Evolutionary conservation across 169 alveolate species (phyloP).

Genomic region (Cryptosporidium tyzzeri): DNA sequence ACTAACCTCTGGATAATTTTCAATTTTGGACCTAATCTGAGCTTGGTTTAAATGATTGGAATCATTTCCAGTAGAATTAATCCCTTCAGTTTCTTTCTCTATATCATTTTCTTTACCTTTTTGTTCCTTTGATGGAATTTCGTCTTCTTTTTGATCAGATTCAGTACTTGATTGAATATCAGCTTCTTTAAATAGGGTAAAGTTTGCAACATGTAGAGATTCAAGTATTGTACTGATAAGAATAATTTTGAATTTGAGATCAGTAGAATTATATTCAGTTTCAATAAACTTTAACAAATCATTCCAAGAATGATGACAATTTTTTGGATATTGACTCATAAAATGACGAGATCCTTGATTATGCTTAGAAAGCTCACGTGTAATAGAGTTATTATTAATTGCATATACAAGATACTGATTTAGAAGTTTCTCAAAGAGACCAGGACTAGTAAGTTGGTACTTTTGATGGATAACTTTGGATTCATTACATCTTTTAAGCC

Average conservation of each 20-base stretch:
- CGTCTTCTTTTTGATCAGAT: background rate
- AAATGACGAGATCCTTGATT: background rate
- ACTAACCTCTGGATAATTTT: background rate
- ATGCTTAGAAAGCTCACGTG: background rate
- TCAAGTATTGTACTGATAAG: constrained; percentile 31
- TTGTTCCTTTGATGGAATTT: background rate
- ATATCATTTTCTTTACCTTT: background rate
- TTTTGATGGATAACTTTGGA: constrained; percentile 37
- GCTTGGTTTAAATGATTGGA: background rate
- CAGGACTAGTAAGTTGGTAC: background rate
- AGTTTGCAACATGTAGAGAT: constrained; percentile 22
- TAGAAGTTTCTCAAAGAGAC: constrained; percentile 14
- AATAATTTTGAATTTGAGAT: background rate
- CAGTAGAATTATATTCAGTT: background rate
- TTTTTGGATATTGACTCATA: constrained; percentile 12
- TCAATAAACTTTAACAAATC: constrained; percentile 10
- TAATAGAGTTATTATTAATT: background rate
- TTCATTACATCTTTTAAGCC: constrained; percentile 60
- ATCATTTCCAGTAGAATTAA: background rate
- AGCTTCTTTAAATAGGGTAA: constrained; percentile 26
- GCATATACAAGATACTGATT: constrained; percentile 35
- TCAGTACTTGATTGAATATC: background rate
- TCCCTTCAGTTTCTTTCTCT: background rate
- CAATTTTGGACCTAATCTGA: background rate
- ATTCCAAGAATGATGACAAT: constrained; percentile 63